Evolutionary conservation across 1,284 basidiomycete species (phyloP).

Genomic region (Ustilago loliicola): DNA sequence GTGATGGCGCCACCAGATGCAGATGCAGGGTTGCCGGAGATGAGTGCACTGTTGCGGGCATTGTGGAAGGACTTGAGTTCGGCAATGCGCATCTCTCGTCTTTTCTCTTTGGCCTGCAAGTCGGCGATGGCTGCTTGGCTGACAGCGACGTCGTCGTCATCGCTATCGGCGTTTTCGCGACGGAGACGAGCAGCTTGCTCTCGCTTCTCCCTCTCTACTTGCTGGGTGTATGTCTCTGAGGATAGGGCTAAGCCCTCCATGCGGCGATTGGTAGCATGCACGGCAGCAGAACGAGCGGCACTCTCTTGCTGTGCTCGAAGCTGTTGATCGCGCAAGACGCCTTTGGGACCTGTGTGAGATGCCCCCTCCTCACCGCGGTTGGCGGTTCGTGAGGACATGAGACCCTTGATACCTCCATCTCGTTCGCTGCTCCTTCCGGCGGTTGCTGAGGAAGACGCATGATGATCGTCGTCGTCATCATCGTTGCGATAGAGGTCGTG

Average conservation of each 20-base stretch:
- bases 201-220: constrained; percentile 32
- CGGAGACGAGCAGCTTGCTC: constrained; percentile 23
- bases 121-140: constrained; percentile 45
- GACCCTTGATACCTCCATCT: constrained; percentile 14
- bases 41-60: constrained; percentile 6
- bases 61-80: constrained; percentile 41
- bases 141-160: constrained; percentile 27
- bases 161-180: constrained; percentile 18
- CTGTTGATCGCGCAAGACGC: constrained; percentile 54
- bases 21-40: constrained; percentile 11
- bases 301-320: constrained; percentile 30
- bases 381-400: constrained; percentile 20
- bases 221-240: constrained; percentile 50
- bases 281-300: constrained; percentile 15
- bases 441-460: background rate
- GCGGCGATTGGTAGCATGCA: constrained; percentile 37
- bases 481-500: constrained; percentile 26
- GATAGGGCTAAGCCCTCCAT: constrained; percentile 47
- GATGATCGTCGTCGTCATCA: constrained; percentile 25
- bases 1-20: background rate
- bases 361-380: constrained; percentile 38
- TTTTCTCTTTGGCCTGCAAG: constrained; percentile 42
- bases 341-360: constrained; percentile 60
- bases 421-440: background rate
- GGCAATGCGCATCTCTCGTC: constrained; percentile 48